These are phyloP conservation scores for Leishmania aethiopica DNA, from an alignment of 208 protist genomes.

Conservation along the genomic window DNA sequence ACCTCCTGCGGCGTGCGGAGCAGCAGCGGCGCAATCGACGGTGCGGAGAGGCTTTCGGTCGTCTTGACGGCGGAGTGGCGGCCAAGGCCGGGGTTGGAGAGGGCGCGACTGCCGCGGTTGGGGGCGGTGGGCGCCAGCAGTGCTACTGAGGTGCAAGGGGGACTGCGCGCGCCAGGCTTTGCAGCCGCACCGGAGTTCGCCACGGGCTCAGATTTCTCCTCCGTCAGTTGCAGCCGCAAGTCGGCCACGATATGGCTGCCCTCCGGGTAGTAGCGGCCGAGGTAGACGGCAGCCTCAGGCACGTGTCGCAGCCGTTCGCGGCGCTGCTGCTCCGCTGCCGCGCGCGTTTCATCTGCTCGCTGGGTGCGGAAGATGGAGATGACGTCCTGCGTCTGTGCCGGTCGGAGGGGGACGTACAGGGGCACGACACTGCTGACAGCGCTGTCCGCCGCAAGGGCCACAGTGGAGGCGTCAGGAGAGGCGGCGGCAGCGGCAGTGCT, in stretches of 20 bases:
- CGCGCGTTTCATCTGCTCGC: slow-evolving; percentile 18
- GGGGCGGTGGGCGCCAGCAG: background rate
- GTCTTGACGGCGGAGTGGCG: background rate
- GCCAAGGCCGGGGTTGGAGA: background rate
- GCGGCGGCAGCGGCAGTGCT: slow-evolving; percentile 5
- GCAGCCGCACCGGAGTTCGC: background rate
- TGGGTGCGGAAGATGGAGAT: slow-evolving; percentile 19
- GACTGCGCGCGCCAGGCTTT: background rate
- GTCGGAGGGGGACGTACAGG: slow-evolving; percentile 15
- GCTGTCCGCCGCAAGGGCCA: background rate
- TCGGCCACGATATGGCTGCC: slow-evolving; percentile 7
- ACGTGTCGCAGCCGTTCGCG: slow-evolving; percentile 21
- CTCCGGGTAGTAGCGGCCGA: slow-evolving; percentile 31
- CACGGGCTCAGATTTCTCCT: background rate
- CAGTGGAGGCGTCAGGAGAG: background rate
- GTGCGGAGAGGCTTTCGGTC: background rate
- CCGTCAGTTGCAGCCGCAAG: slow-evolving; percentile 5
- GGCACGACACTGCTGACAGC: background rate
- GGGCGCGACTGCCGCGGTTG: background rate
- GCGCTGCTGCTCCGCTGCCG: slow-evolving; percentile 11
- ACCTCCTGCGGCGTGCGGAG: slow-evolving; percentile 20
- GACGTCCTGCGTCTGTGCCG: slow-evolving; percentile 17
- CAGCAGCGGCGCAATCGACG: slow-evolving; percentile 5
- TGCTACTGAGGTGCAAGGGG: background rate
- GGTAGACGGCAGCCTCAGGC: slow-evolving; percentile 18